These are phyloP conservation scores for Bombardia bombarda DNA, from an alignment of 495 filamentous ascomycete genomes.

Conservation along the genomic window DNA sequence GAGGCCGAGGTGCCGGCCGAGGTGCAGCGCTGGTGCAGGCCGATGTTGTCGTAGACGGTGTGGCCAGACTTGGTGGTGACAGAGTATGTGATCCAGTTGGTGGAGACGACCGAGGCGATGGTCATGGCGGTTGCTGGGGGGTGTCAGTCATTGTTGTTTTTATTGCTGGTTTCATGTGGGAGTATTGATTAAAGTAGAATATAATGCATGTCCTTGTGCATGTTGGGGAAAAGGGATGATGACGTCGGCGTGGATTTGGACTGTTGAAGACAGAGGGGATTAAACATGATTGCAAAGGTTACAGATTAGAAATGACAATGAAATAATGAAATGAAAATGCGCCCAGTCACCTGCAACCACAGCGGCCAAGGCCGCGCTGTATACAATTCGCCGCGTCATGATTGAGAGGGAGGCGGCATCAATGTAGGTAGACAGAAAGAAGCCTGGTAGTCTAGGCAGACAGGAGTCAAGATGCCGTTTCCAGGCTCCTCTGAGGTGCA, in stretches of 20 bases:
- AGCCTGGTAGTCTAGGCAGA: too few species aligned
- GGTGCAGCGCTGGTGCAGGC: slow-evolving; percentile 73
- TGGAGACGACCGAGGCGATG: slow-evolving; percentile 62
- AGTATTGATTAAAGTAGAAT: neutral
- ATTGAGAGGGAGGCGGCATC: too few species aligned
- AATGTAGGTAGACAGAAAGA: too few species aligned
- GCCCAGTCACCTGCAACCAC: slow-evolving; percentile 52
- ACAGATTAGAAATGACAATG: neutral
- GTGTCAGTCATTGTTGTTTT: neutral
- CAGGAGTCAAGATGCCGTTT: too few species aligned
- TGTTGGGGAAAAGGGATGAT: neutral
- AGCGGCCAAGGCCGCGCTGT: slow-evolving; percentile 46
- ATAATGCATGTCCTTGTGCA: too few species aligned
- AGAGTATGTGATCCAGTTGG: slow-evolving; percentile 73
- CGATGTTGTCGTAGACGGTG: slow-evolving; percentile 61
- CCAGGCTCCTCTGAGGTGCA: too few species aligned
- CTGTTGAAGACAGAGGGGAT: too few species aligned
- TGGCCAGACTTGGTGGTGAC: slow-evolving; percentile 42
- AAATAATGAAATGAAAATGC: slow-evolving; percentile 7
- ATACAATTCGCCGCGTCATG: slow-evolving; percentile 48
- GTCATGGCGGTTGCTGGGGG: slow-evolving; percentile 66
- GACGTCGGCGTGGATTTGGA: neutral
- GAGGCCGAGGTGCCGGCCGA: slow-evolving; percentile 10
- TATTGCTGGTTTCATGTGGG: neutral
- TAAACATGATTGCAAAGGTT: neutral